A percentile compares a stretch with the other conserved stretches of the same genome.
Conservation (phyloP, 2,329 filamentous ascomycete species). For the Epicoccum nigrum region DNA sequence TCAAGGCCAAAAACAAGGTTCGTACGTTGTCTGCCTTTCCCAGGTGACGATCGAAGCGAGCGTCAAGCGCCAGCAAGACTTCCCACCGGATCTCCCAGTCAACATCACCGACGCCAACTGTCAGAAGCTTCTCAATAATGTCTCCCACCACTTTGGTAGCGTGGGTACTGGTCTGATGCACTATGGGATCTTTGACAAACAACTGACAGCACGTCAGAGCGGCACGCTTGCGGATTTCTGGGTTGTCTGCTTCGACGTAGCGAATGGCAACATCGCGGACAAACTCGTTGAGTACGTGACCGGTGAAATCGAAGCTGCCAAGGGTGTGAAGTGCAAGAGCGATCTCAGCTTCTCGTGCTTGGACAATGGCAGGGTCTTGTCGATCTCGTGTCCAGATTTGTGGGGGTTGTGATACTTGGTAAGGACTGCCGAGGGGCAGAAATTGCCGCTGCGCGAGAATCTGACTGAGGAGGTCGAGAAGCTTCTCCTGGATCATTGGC, state of each 20-base stretch:
- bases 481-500: conserved; percentile 86
- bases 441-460: conserved; percentile 93
- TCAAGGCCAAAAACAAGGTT: conserved; percentile 91
- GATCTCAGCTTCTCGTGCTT: conserved; percentile 81
- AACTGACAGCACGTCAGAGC: conserved; percentile 97
- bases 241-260: conserved; percentile 95
- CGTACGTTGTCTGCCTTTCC: conserved; percentile 97
- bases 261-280: conserved; percentile 97
- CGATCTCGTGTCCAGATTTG: conserved; percentile 86
- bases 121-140: conserved; percentile 95
- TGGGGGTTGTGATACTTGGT: conserved; percentile 79
- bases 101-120: conserved; percentile 88
- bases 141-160: conserved; percentile 97
- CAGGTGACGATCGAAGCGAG: conserved; percentile 94
- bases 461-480: conserved; percentile 92
- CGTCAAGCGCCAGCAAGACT: conserved; percentile 86
- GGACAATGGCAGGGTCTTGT: conserved; percentile 81
- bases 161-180: conserved; percentile 96
- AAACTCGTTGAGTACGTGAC: conserved; percentile 96
- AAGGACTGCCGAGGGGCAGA: conserved; percentile 87
- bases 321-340: conserved; percentile 92
- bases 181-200: conserved; percentile 94
- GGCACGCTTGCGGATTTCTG: conserved; percentile 90
- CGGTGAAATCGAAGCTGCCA: conserved; percentile 92
- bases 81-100: conserved; percentile 88